Percentiles rank a stretch among this genome's conserved stretches.
phyloP scores from a whole-genome alignment of 768 basidiomycete species.

The Lentinula raphanica region DNA sequence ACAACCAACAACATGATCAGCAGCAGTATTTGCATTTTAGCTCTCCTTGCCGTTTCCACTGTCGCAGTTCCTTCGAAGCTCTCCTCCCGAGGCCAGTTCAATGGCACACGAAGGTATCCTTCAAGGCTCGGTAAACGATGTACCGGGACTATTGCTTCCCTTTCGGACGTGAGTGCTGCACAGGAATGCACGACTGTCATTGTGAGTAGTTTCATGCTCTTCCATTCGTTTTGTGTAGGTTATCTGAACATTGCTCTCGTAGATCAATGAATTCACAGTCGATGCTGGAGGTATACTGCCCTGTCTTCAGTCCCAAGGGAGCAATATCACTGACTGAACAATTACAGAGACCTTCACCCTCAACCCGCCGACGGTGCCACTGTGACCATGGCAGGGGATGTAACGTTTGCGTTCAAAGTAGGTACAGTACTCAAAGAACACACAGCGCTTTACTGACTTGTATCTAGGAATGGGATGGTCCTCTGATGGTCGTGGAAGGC shows the following conservation, averaged over 20 bases:
- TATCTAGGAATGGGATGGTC: constrained; percentile 10
- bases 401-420: constrained; percentile 32
- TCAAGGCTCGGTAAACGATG: constrained; percentile 12
- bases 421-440: constrained; percentile 25
- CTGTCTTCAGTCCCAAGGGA: not conserved
- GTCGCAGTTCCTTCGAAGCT: not conserved
- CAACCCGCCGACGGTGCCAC: constrained; percentile 31
- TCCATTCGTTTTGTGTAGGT: not conserved
- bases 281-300: constrained; percentile 24
- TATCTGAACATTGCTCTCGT: not conserved
- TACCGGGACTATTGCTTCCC: constrained; percentile 11
- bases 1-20: not conserved
- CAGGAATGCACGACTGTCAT: constrained; percentile 41
- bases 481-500: constrained; percentile 23
- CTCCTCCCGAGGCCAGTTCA: not conserved
- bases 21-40: not conserved
- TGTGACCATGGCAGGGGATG: constrained; percentile 41
- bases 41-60: not conserved
- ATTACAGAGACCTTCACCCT: constrained; percentile 32
- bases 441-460: constrained; percentile 25
- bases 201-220: too few relatives aligned
- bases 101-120: not conserved
- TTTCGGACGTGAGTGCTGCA: constrained; percentile 23
- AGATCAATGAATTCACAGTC: constrained; percentile 40
- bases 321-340: too few relatives aligned